phyloP scores from a whole-genome alignment of 164 flowering plant species.

The Echeveria elegans region DNA sequence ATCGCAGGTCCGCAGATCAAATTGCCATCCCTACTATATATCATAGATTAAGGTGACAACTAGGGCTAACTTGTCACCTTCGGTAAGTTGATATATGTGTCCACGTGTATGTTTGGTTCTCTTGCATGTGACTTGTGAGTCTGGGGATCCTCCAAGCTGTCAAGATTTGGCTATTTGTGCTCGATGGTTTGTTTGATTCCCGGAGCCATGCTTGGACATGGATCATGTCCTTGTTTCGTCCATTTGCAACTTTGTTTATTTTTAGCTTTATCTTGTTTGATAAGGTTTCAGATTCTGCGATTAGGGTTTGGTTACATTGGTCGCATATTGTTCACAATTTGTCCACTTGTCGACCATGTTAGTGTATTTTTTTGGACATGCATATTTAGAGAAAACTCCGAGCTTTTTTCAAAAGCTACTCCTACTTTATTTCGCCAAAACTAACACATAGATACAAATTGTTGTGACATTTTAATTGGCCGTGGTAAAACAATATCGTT shows the following conservation, averaged over 20 bases:
- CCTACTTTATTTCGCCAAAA: too few species aligned
- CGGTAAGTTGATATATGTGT: background rate
- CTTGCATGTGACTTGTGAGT: background rate
- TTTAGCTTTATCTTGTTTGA: background rate
- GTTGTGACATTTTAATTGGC: too few species aligned
- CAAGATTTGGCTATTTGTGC: background rate
- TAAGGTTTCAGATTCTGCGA: background rate
- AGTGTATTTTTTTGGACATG: background rate
- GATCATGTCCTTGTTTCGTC: too few species aligned
- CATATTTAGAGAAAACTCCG: too few species aligned
- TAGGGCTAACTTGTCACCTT: slow-evolving; percentile 1
- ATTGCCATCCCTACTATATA: too few species aligned
- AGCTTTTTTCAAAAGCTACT: too few species aligned
- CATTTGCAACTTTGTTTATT: background rate
- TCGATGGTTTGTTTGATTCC: background rate
- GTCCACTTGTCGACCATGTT: background rate
- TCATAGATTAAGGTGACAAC: background rate
- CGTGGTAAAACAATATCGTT: too few species aligned
- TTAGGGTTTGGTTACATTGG: background rate
- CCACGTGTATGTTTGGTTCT: background rate
- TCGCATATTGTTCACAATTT: background rate
- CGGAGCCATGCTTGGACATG: background rate
- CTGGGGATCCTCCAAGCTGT: background rate
- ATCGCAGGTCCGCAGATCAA: too few species aligned
- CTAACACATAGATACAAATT: too few species aligned